These are phyloP conservation scores for Panicum virgatum DNA, from an alignment of 202 grass and related monocot species.

Conservation along the genomic window DNA sequence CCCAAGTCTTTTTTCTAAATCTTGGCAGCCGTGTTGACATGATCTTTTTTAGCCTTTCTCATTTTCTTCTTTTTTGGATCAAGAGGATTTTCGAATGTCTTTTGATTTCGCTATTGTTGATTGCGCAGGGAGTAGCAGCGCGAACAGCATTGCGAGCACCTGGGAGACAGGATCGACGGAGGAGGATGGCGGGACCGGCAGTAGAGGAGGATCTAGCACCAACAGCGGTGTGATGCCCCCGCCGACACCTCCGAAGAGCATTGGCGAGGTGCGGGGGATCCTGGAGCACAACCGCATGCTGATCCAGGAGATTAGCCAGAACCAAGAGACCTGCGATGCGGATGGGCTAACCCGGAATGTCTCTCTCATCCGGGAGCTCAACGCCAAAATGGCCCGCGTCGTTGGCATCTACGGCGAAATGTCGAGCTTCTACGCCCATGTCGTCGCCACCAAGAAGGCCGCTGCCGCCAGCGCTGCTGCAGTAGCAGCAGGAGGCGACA, in stretches of 20 bases:
- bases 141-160: neutral
- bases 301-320: slow-evolving; percentile 68
- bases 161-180: slow-evolving; percentile 16
- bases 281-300: slow-evolving; percentile 53
- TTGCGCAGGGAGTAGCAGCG: neutral
- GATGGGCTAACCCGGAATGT: slow-evolving; percentile 49
- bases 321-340: slow-evolving; percentile 45
- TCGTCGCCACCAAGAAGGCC: slow-evolving; percentile 14
- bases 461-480: neutral
- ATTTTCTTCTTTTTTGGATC: too few species aligned
- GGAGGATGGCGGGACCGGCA: neutral
- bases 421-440: slow-evolving; percentile 40
- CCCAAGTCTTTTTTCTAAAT: neutral
- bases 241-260: slow-evolving; percentile 36
- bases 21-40: neutral
- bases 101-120: neutral
- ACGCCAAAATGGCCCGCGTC: slow-evolving; percentile 52
- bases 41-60: neutral
- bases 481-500: neutral
- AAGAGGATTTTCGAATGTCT: neutral
- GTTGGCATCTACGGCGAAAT: slow-evolving; percentile 52
- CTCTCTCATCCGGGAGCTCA: slow-evolving; percentile 57
- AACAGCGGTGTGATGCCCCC: neutral
- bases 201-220: neutral
- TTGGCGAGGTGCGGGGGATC: slow-evolving; percentile 48